Evolutionary conservation across 352 stramenopile genomes (phyloP), one percentile per base, ranked within the genome.

Genomic region (Phytophthora rubi): DNA sequence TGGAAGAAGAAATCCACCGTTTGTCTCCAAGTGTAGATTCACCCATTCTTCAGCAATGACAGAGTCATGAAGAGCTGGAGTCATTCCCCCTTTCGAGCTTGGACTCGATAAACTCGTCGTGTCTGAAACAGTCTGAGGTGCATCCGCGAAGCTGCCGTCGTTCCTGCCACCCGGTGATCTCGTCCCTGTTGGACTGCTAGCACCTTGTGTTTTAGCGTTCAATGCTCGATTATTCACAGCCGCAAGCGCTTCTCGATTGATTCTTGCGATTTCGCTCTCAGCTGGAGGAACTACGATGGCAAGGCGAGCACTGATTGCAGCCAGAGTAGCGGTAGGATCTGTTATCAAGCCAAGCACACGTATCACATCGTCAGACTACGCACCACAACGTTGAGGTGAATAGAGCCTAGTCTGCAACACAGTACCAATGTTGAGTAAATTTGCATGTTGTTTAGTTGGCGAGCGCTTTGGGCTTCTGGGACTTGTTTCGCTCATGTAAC

Each of bases 41-140:
- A 95, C 85, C 88, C 86, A 93, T 59, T 92, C 85, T 47, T 95
- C 88, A 8, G 87, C 83, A 18, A 93, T 79, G 15, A 93, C 73
- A 0, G 85, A 93, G 37, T 93, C 85, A 32, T 90, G 68, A 3
- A 90, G 72, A 5, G 77, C 71, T 8, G 79, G n/a, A 49, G 65
- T 59, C 33, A 83, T 74, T 5, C 57, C 66, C 35, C n/a, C 59
- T 28, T 76, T 84, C 37, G 53, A 32, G 49, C 4, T 72, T n/a
- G 62, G 59, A 55, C 59, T 80, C 3, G 51, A 62, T 13, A 32
- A 49, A 32, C n/a, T 47, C 7, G 28, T 61, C 9, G 60, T 55
- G 9, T 58, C 47, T 4, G 52, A 55, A 15, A 62, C 12, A 45
- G 54, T 51, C 3, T 3, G 28, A 15, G 51, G 30, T 58, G 7